These are phyloP conservation scores for Eremochloa ophiuroides DNA, from an alignment of 176 grass and related monocot genomes.

Conservation along the genomic window DNA sequence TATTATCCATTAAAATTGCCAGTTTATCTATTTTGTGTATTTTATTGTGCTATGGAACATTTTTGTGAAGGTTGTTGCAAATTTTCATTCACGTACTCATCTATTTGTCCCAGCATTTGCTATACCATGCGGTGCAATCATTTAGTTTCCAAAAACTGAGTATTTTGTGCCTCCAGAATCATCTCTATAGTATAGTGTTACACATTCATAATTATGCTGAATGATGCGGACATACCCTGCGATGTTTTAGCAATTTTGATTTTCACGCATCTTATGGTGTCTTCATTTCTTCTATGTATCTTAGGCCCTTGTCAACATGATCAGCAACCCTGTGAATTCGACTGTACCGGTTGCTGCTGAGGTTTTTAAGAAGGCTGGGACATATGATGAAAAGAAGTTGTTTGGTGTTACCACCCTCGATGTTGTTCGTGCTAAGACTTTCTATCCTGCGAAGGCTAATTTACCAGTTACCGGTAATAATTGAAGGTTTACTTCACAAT, in stretches of 20 bases:
- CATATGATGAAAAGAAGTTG: conserved; percentile 74
- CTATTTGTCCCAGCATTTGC: neutral
- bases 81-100: neutral
- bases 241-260: neutral
- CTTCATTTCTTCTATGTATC: conserved; percentile 61
- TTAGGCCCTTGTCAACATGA: conserved; percentile 85
- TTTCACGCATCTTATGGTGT: conserved; percentile 1
- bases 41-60: neutral
- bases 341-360: conserved; percentile 83
- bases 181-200: neutral
- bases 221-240: neutral
- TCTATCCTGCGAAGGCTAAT: conserved; percentile 74
- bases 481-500: neutral
- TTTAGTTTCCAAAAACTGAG: neutral
- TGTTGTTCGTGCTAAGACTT: conserved; percentile 85
- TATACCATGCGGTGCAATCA: neutral
- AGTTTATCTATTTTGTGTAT: neutral
- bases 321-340: conserved; percentile 94
- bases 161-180: neutral
- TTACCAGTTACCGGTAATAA: conserved; percentile 45
- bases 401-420: conserved; percentile 93
- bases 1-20: neutral
- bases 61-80: neutral
- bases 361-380: conserved; percentile 90
- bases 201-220: neutral